These are phyloP conservation scores for Clonostachys rosea DNA, from an alignment of 2,329 filamentous ascomycete species.

Conservation along the genomic window DNA sequence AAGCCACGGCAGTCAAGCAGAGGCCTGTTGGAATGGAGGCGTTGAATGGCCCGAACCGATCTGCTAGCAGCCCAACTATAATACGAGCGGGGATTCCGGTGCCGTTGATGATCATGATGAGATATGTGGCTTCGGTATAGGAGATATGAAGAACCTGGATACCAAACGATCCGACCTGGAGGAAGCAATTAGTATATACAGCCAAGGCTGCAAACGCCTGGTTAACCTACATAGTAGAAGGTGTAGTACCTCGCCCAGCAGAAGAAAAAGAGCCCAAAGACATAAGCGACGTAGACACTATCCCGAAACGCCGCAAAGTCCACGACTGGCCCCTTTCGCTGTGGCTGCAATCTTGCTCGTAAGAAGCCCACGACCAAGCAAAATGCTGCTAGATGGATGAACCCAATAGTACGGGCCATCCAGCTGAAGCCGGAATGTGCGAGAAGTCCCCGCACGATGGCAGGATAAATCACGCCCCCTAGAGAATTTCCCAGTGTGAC, in stretches of 20 bases:
- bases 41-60: conserved; percentile 53
- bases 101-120: conserved; percentile 59
- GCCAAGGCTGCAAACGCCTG: too few relatives aligned
- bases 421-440: conserved; percentile 33
- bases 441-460: conserved; percentile 16
- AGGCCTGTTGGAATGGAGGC: conserved; percentile 42
- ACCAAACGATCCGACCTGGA: too few relatives aligned
- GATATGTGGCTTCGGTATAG: conserved; percentile 45
- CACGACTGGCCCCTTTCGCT: conserved; percentile 32
- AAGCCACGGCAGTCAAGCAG: conserved; percentile 31
- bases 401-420: conserved; percentile 55
- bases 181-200: too few relatives aligned
- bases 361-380: conserved; percentile 26
- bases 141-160: too few relatives aligned
- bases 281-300: conserved; percentile 33
- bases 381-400: conserved; percentile 46
- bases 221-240: conserved; percentile 25
- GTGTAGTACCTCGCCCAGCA: conserved; percentile 13
- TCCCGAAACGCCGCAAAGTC: conserved; percentile 42
- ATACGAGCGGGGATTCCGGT: conserved; percentile 52
- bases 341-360: conserved; percentile 32
- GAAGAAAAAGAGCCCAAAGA: conserved; percentile 23
- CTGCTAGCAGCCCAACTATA: conserved; percentile 51
- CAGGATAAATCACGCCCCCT: conserved; percentile 54
- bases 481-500: conserved; percentile 55